Evolutionary conservation across 2,329 filamentous ascomycete species (phyloP).

Genomic region (Trichoderma cornu-damae): DNA sequence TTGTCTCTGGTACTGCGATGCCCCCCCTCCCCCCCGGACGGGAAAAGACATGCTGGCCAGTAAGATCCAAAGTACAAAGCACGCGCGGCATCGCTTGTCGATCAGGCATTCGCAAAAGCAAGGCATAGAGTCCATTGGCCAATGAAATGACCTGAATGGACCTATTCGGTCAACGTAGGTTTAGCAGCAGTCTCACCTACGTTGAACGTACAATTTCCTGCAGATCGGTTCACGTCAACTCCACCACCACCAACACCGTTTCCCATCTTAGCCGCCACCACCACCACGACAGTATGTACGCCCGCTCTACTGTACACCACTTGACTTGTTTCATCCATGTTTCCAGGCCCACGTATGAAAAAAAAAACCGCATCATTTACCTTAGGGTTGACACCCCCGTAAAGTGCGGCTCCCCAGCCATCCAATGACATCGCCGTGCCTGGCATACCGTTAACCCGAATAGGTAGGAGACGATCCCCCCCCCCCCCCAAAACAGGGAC

Average conservation of each 20-base stretch:
- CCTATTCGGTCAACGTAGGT: too few species aligned
- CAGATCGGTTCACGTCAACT: too few species aligned
- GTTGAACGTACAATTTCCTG: too few species aligned
- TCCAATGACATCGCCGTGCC: conserved; percentile 9
- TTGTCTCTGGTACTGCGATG: background rate
- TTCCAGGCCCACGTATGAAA: background rate
- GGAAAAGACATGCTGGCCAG: background rate
- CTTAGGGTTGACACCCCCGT: background rate
- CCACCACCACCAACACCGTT: too few species aligned
- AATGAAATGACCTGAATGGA: too few species aligned
- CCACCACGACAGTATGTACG: too few species aligned
- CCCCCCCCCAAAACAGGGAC: background rate
- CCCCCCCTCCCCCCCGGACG: too few species aligned
- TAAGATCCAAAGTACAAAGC: background rate
- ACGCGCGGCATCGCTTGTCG: too few species aligned
- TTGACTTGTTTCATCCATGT: background rate
- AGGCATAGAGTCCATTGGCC: too few species aligned
- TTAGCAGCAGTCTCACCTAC: too few species aligned
- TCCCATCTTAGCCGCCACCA: too few species aligned
- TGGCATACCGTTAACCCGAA: conserved; percentile 6
- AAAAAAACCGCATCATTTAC: conserved; percentile 4
- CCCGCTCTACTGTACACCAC: background rate
- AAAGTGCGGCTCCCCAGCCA: background rate
- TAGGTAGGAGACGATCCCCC: conserved; percentile 2
- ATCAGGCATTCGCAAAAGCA: too few species aligned